phyloP scores from a whole-genome alignment of 345 rosid species.

The Aquilaria yunnanensis region DNA sequence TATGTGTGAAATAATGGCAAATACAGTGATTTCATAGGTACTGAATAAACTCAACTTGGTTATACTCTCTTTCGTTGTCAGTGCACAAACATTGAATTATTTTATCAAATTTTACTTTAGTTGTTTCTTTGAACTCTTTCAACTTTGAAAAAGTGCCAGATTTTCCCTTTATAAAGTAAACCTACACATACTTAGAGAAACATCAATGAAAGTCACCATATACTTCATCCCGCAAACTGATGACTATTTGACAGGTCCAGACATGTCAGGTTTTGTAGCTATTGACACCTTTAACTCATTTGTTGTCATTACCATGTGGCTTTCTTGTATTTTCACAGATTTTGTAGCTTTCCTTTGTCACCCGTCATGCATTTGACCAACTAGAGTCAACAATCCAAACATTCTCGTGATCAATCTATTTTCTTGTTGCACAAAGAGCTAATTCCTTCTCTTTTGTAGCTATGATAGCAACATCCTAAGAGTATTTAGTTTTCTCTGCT shows the following conservation, averaged over 20 bases:
- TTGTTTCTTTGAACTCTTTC: not conserved
- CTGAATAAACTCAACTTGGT: too few species aligned
- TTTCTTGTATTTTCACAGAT: not conserved
- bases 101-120: not conserved
- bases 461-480: not conserved
- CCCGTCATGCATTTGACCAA: not conserved
- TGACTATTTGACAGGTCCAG: not conserved
- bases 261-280: slow-evolving; percentile 7
- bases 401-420: not conserved
- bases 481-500: not conserved
- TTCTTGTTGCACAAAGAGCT: not conserved
- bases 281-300: not conserved
- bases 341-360: not conserved
- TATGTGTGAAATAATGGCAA: slow-evolving; percentile 4
- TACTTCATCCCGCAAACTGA: not conserved
- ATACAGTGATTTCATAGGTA: too few species aligned
- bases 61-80: not conserved
- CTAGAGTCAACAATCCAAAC: not conserved
- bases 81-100: not conserved
- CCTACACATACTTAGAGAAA: slow-evolving; percentile 6
- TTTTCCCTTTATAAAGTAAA: slow-evolving; percentile 6
- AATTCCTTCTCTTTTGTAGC: not conserved
- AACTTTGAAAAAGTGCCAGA: not conserved
- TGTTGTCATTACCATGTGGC: not conserved
- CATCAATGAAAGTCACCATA: slow-evolving; percentile 16